phyloP scores from a whole-genome alignment of 768 basidiomycete genomes.

The Gloeopeniophorella convolvens region DNA sequence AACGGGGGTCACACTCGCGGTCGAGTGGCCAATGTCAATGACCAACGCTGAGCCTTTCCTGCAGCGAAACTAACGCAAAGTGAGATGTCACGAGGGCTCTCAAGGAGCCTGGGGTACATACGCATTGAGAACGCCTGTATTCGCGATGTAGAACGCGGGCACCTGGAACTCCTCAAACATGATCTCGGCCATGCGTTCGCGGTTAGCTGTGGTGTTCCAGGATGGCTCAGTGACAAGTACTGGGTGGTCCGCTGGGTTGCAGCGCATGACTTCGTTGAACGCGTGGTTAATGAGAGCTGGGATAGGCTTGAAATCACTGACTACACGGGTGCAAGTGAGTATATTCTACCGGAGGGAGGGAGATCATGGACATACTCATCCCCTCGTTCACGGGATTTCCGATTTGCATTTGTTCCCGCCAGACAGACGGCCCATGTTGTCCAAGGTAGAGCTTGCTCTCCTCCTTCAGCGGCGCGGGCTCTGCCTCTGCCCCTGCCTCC shows the following conservation, averaged over 20 bases:
- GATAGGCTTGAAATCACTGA: constrained; percentile 72
- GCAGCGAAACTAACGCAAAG: constrained; percentile 73
- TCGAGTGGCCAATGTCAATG: constrained; percentile 86
- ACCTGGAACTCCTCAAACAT: constrained; percentile 96
- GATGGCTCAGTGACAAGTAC: constrained; percentile 90
- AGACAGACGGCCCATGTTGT: constrained; percentile 82
- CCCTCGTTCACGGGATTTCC: constrained; percentile 79
- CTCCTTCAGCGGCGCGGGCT: constrained; percentile 33
- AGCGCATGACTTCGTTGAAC: constrained; percentile 67
- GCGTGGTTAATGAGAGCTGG: constrained; percentile 69
- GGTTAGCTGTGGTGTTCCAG: constrained; percentile 91
- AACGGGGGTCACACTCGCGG: constrained; percentile 89
- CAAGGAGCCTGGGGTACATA: constrained; percentile 33
- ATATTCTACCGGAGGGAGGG: background rate
- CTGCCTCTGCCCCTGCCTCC: constrained; percentile 38
- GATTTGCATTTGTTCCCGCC: constrained; percentile 87
- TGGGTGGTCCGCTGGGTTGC: constrained; percentile 80
- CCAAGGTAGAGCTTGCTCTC: constrained; percentile 69
- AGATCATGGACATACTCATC: constrained; percentile 51
- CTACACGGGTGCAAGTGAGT: constrained; percentile 30
- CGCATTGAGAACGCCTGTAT: constrained; percentile 91
- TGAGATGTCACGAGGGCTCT: background rate
- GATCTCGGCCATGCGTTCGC: constrained; percentile 93
- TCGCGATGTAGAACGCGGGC: constrained; percentile 95
- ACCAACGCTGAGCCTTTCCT: constrained; percentile 97